These are phyloP conservation scores for Cyclospora cayetanensis DNA, from an alignment of 169 alveolate species.

Conservation along the genomic window DNA sequence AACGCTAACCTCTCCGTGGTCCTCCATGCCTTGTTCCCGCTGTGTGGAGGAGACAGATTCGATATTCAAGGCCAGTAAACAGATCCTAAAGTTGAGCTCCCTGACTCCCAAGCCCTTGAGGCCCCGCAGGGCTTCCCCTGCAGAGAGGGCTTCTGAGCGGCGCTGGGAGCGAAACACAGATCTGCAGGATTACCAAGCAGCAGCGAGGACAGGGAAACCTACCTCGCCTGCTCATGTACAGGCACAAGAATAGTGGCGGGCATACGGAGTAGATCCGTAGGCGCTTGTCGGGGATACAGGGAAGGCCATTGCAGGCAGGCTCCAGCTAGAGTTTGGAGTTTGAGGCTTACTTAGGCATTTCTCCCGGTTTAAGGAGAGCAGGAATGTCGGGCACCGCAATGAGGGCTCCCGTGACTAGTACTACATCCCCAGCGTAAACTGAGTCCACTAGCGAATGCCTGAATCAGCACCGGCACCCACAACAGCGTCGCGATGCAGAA, in stretches of 20 bases:
- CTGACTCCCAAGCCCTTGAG: conserved; percentile 46
- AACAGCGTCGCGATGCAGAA: too few relatives aligned
- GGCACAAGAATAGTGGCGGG: too few relatives aligned
- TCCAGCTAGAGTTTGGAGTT: background rate
- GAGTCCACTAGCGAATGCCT: conserved; percentile 92
- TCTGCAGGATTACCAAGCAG: background rate
- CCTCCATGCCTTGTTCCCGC: background rate
- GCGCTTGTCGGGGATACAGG: too few relatives aligned
- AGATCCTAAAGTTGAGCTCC: conserved; percentile 39
- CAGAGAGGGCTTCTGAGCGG: background rate
- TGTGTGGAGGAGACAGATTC: background rate
- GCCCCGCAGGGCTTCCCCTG: conserved; percentile 28
- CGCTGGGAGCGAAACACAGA: conserved; percentile 30
- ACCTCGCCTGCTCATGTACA: too few relatives aligned
- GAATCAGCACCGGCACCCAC: conserved; percentile 44
- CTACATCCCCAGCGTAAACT: conserved; percentile 98
- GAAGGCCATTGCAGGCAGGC: background rate
- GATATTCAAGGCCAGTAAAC: conserved; percentile 32
- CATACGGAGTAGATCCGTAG: too few relatives aligned
- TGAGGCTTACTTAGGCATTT: conserved; percentile 80
- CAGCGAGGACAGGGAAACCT: background rate
- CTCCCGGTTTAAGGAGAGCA: conserved; percentile 96
- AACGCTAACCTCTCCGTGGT: background rate
- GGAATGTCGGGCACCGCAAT: conserved; percentile 96
- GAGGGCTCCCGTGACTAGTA: conserved; percentile 93